These are phyloP conservation scores for Saturnispora halmiae DNA, from an alignment of 805 yeast species.

Conservation along the genomic window DNA sequence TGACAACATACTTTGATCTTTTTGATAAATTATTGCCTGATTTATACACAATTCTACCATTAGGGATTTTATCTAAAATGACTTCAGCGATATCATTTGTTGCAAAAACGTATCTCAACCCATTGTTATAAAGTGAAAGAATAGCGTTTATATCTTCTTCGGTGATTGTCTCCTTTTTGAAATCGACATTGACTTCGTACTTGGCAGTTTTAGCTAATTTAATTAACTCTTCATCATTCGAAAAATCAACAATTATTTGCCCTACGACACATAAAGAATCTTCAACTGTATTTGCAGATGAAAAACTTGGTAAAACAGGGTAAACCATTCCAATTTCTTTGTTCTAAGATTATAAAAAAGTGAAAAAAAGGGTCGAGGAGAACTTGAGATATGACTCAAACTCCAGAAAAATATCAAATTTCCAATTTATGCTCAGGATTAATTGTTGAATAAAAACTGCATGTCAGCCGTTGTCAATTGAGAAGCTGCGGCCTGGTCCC, in stretches of 20 bases:
- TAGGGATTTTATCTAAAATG: slow-evolving; percentile 26
- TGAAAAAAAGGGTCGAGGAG: background rate
- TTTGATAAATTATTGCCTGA: slow-evolving; percentile 2
- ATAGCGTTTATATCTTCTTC: slow-evolving; percentile 19
- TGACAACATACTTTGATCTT: slow-evolving; percentile 17
- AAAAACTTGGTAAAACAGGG: slow-evolving; percentile 27
- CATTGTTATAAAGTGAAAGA: slow-evolving; percentile 25
- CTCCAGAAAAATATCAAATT: no score
- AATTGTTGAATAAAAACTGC: slow-evolving; percentile 88
- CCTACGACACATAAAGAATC: slow-evolving; percentile 22
- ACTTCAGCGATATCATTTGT: slow-evolving; percentile 13
- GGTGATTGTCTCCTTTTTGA: slow-evolving; percentile 11
- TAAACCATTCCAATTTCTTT: slow-evolving; percentile 22
- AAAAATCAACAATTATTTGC: slow-evolving; percentile 21
- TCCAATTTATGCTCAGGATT: slow-evolving; percentile 1
- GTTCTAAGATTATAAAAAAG: background rate
- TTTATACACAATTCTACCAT: slow-evolving; percentile 27
- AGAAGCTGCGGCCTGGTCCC: slow-evolving; percentile 84
- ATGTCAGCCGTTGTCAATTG: slow-evolving; percentile 87
- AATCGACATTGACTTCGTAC: slow-evolving; percentile 19
- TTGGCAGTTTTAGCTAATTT: slow-evolving; percentile 12
- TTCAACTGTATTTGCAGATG: slow-evolving; percentile 12
- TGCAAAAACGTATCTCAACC: slow-evolving; percentile 24
- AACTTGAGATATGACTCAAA: background rate
- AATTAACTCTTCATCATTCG: slow-evolving; percentile 15